These are phyloP conservation scores for Solanum paucissectum DNA, from an alignment of 257 asterid species.

Conservation along the genomic window DNA sequence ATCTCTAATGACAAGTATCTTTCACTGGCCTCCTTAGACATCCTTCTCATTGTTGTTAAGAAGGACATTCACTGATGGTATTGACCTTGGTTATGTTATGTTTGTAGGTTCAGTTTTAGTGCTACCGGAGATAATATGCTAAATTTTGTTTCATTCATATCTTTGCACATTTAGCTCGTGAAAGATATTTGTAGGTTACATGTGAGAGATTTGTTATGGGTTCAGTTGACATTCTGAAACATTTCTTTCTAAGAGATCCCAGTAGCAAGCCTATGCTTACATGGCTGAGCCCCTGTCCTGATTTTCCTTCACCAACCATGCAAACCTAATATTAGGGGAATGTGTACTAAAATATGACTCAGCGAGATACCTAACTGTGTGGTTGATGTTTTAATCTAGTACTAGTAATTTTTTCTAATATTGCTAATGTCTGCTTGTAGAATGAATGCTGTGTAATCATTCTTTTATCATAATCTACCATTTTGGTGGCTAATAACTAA, in stretches of 20 bases:
- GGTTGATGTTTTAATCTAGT: not conserved
- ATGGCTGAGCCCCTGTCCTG: not conserved
- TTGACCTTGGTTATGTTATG: not conserved
- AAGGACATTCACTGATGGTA: not conserved
- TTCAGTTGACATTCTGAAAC: not conserved
- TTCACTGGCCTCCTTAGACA: not conserved
- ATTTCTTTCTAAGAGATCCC: not conserved
- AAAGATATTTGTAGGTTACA: not conserved
- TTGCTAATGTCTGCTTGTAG: not conserved
- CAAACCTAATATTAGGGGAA: not conserved
- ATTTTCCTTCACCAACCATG: not conserved
- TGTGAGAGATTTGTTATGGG: not conserved
- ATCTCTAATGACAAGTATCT: not conserved
- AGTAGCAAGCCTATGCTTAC: not conserved
- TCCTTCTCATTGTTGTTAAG: not conserved
- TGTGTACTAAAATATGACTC: not conserved
- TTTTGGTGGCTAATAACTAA: not conserved
- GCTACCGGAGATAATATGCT: not conserved
- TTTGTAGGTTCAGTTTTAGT: not conserved
- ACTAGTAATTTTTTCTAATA: not conserved
- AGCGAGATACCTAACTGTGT: not conserved
- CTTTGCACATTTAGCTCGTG: not conserved
- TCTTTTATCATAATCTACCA: not conserved
- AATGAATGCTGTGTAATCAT: not conserved
- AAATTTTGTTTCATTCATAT: not conserved